A percentile compares a stretch with the other conserved stretches of the same genome.
These are phyloP conservation scores for Pseudotulostoma volvatum DNA, from an alignment of 495 filamentous ascomycete genomes.

Conservation along the genomic window DNA sequence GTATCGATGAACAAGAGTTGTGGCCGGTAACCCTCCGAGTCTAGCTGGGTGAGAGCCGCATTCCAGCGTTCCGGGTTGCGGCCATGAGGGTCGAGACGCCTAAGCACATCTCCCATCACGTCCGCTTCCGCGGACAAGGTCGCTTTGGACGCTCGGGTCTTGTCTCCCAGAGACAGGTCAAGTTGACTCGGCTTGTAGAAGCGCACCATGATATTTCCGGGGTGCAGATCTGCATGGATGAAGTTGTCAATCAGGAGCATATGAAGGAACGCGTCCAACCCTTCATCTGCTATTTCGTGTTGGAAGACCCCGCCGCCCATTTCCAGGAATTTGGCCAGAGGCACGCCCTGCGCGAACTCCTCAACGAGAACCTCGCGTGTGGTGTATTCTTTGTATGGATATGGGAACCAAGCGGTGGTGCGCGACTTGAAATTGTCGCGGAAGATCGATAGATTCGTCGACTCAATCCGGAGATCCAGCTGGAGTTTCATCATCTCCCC, in stretches of 20 bases:
- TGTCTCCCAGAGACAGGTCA: slow-evolving; percentile 39
- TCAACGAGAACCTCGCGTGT: slow-evolving; percentile 88
- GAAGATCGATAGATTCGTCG: slow-evolving; percentile 76
- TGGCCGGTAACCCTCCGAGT: slow-evolving; percentile 77
- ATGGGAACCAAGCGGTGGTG: slow-evolving; percentile 89
- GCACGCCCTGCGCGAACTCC: slow-evolving; percentile 90
- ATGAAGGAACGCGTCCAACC: slow-evolving; percentile 90
- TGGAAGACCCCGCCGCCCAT: slow-evolving; percentile 88
- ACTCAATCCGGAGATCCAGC: slow-evolving; percentile 87
- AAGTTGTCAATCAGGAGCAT: slow-evolving; percentile 99
- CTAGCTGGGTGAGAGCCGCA: slow-evolving; percentile 57
- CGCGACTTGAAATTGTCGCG: slow-evolving; percentile 79
- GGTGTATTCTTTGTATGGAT: slow-evolving; percentile 78
- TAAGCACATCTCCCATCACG: slow-evolving; percentile 73
- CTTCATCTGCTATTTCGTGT: slow-evolving; percentile 86
- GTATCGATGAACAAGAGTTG: slow-evolving; percentile 97
- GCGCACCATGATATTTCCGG: slow-evolving; percentile 98
- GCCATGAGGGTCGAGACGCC: slow-evolving; percentile 56
- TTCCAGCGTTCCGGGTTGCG: slow-evolving; percentile 52
- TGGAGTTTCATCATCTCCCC: slow-evolving; percentile 98
- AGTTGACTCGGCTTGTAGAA: slow-evolving; percentile 78
- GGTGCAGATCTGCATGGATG: slow-evolving; percentile 94
- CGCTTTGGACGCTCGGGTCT: slow-evolving; percentile 33
- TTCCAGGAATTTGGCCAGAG: slow-evolving; percentile 73
- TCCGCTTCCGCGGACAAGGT: slow-evolving; percentile 41